Conservation (phyloP, 495 filamentous ascomycete species). For the Hypomontagnella submonticulosa region DNA sequence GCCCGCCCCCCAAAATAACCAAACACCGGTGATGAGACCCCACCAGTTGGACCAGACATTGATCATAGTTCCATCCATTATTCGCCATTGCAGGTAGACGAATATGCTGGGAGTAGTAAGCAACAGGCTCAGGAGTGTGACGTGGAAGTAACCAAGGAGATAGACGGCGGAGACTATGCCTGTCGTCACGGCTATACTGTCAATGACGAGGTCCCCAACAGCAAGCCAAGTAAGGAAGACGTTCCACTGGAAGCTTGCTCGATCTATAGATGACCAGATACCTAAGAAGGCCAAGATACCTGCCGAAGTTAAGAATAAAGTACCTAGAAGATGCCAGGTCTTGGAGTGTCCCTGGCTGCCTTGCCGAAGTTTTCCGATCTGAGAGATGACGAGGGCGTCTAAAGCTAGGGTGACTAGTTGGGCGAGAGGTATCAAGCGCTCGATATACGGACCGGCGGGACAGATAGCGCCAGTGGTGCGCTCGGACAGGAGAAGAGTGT, state of each 20-base stretch:
- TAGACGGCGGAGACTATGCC: constrained; percentile 31
- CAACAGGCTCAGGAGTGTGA: constrained; percentile 32
- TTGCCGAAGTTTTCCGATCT: constrained; percentile 34
- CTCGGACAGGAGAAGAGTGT: constrained; percentile 37
- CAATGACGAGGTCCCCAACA: constrained; percentile 34
- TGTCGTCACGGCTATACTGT: constrained; percentile 32
- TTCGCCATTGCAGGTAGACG: constrained; percentile 41
- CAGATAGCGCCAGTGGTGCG: constrained; percentile 44
- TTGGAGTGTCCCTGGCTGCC: constrained; percentile 19
- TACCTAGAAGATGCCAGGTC: constrained; percentile 37
- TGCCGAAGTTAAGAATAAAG: constrained; percentile 33
- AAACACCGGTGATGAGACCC: constrained; percentile 26
- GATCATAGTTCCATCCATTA: constrained; percentile 39
- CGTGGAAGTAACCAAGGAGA: constrained; percentile 40
- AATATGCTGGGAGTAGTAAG: constrained; percentile 30
- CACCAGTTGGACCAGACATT: constrained; percentile 41
- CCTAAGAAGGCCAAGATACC: constrained; percentile 36
- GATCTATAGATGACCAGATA: constrained; percentile 42
- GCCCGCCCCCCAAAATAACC: constrained; percentile 39
- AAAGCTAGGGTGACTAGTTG: constrained; percentile 40
- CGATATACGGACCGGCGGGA: constrained; percentile 31
- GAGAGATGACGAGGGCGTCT: constrained; percentile 37
- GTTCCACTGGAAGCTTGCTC: constrained; percentile 37
- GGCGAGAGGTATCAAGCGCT: constrained; percentile 41
- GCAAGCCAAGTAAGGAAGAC: constrained; percentile 37